Evolutionary conservation across 305 asterid species (phyloP).

Genomic region (Fraxinus latifolia): DNA sequence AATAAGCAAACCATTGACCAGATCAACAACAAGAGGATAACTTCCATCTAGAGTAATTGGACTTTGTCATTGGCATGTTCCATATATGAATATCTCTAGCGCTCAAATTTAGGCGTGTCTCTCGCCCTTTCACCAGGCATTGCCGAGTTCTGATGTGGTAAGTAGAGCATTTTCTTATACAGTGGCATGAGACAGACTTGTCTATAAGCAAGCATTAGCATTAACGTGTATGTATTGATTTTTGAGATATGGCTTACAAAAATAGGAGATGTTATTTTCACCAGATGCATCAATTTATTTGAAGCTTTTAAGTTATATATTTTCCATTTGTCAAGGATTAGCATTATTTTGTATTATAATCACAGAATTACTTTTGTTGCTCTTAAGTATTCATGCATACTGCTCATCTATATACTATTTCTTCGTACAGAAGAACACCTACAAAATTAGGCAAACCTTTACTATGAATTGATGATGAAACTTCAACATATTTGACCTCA

Average conservation of each 20-base stretch:
- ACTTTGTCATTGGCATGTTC: not conserved
- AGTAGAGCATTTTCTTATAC: not conserved
- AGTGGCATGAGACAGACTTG: not conserved
- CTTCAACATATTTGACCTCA: not conserved
- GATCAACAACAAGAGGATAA: slow-evolving; percentile 40
- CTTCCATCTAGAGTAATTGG: slow-evolving; percentile 35
- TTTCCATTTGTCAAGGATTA: not conserved
- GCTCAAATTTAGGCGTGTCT: not conserved
- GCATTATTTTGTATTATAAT: not conserved
- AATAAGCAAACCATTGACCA: slow-evolving; percentile 44
- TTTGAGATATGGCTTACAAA: not conserved
- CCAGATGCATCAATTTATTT: not conserved
- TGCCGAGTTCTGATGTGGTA: not conserved
- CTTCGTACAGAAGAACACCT: not conserved
- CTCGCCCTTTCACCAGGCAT: not conserved
- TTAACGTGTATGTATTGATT: not conserved
- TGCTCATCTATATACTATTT: not conserved
- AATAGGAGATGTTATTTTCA: not conserved
- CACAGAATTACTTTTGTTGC: not conserved
- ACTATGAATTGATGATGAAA: not conserved
- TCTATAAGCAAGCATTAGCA: not conserved
- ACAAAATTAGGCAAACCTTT: not conserved
- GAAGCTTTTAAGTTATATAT: not conserved
- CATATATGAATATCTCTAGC: not conserved
- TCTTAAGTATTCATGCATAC: not conserved